Base-by-base conservation (phyloP, 257 asterid genomes). In the Craterostigma plantagineum region DNA sequence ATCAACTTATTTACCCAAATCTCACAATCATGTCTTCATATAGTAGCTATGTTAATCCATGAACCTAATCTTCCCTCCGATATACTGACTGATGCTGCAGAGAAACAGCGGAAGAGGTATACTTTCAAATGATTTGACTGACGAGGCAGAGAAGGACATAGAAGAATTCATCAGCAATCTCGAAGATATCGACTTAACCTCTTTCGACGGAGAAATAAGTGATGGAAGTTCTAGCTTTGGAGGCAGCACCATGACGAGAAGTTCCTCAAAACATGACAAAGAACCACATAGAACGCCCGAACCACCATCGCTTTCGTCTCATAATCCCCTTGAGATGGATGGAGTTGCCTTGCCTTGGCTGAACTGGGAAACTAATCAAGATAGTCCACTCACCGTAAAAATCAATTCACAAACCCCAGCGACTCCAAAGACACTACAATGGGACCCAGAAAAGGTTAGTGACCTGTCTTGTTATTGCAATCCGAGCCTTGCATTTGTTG, bases 171-270 rank as follows among this genome's bases (percentile, higher is more conserved):
- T 72, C 46, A 71, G 70, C 46, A 90, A 71, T 63, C 63, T 83
- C 43, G 94, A 86, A 65, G 93, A 82, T 53, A 72, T 95, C 13
- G 98, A 90, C 59, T 48, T 79, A 48, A 82, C 98, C 62, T 90
- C 95, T 12, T 72, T 83, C 65, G 95, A 90, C 64, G 99, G 92
- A 34, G 99, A 79, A 60, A 75, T 77, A 64, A 83, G 95, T 51
- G 99, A 90, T 47, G 77, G 56, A 27, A 71, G 92, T 63, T 76
- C 95, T 17, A 71, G 71, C 43, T 46, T 76, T 18, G 91, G 95
- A 46, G 77, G 75, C 35, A 52, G 48, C 12, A 50, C 34, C 37
- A 78, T 60, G 66, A 51, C 58, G 46, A 72, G 62, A 63, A 75
- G 66, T 30, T 27, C 61, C 37, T 11, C 53, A 8, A 8, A 45